These are phyloP conservation scores for Fusarium dimerum DNA, from an alignment of 2,329 filamentous ascomycete species.

Conservation along the genomic window DNA sequence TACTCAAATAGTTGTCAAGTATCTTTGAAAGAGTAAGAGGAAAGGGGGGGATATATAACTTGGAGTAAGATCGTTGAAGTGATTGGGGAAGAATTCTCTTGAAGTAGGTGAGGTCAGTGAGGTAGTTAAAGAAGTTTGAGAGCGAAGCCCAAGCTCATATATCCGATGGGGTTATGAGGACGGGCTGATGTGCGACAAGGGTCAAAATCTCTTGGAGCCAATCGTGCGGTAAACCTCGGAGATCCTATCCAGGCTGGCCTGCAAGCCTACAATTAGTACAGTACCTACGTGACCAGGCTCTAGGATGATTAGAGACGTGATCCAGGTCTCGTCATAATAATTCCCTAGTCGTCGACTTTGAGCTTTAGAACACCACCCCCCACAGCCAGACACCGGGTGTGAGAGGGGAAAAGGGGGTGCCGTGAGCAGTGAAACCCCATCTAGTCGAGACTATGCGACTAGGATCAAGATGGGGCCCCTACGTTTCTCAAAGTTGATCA, in stretches of 20 bases:
- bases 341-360: constrained; percentile 20
- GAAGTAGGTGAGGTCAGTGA: constrained; percentile 25
- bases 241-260: constrained; percentile 31
- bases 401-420: constrained; percentile 17
- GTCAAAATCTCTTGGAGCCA: constrained; percentile 32
- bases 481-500: constrained; percentile 28
- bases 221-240: constrained; percentile 34
- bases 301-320: constrained; percentile 27
- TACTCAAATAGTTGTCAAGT: too few relatives aligned
- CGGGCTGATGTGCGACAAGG: constrained; percentile 31
- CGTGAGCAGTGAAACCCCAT: neutral
- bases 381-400: constrained; percentile 16
- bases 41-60: too few relatives aligned
- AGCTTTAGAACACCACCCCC: constrained; percentile 21
- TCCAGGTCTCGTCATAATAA: constrained; percentile 31
- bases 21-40: constrained; percentile 6
- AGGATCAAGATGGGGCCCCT: constrained; percentile 25
- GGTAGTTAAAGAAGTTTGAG: constrained; percentile 24
- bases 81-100: constrained; percentile 20
- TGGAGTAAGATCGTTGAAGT: constrained; percentile 12
- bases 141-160: constrained; percentile 31
- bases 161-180: constrained; percentile 25
- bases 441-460: constrained; percentile 20
- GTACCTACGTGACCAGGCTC: constrained; percentile 27
- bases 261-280: constrained; percentile 6